Evolutionary conservation across 2,329 filamentous ascomycete species (phyloP).

Genomic region (Penicillium sp.): DNA sequence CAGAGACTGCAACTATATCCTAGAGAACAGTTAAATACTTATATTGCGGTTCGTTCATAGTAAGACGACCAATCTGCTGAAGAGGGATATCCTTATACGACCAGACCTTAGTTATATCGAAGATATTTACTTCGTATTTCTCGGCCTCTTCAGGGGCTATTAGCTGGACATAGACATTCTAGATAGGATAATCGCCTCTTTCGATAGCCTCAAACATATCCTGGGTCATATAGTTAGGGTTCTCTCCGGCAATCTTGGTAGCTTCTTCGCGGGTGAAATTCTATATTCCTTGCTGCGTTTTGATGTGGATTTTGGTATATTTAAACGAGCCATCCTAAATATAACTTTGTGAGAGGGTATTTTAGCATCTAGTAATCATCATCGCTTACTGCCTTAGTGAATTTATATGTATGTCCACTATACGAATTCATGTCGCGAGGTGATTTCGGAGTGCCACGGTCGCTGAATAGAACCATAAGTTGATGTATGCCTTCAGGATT

Average conservation of each 20-base stretch:
- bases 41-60: constrained; percentile 75
- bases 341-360: not conserved
- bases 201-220: constrained; percentile 73
- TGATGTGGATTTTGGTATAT: constrained; percentile 60
- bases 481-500: constrained; percentile 63
- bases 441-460: constrained; percentile 62
- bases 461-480: constrained; percentile 62
- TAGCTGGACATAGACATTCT: constrained; percentile 75
- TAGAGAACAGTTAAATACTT: constrained; percentile 3
- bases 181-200: constrained; percentile 66
- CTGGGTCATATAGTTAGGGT: constrained; percentile 76
- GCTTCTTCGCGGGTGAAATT: constrained; percentile 65
- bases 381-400: constrained; percentile 50
- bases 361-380: not conserved
- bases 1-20: not conserved
- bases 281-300: constrained; percentile 40
- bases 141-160: constrained; percentile 69
- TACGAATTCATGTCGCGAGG: constrained; percentile 64
- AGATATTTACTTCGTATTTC: constrained; percentile 77
- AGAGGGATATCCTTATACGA: constrained; percentile 72
- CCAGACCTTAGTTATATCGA: constrained; percentile 82
- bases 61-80: constrained; percentile 72
- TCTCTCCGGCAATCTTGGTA: constrained; percentile 67
- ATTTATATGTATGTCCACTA: constrained; percentile 64
- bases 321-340: constrained; percentile 57